Evolutionary conservation across 371 early-diverging fungal species (phyloP), one percentile per base, ranked within the genome.

Genomic region (Mortierella sp.): DNA sequence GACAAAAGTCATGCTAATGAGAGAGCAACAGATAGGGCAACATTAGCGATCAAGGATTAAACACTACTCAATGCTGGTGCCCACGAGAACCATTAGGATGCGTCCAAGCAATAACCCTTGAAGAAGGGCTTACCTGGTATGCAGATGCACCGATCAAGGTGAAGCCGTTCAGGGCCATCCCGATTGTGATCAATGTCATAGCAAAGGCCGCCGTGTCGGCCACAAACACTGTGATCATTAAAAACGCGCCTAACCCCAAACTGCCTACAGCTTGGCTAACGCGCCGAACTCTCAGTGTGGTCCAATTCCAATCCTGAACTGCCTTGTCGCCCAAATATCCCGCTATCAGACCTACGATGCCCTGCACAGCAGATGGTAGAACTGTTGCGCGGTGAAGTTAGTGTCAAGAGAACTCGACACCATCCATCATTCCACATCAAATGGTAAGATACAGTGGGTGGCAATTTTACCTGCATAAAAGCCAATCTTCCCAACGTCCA

Each of bases 401-500:
- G 34, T 34, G n/a, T n/a, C n/a, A n/a, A n/a, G n/a, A n/a, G n/a
- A n/a, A n/a, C n/a, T n/a, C n/a, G n/a, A n/a, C n/a, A n/a, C n/a
- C n/a, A n/a, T n/a, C n/a, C n/a, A n/a, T n/a, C n/a, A n/a, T n/a
- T n/a, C n/a, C n/a, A n/a, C n/a, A n/a, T n/a, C n/a, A n/a, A n/a
- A n/a, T n/a, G n/a, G n/a, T n/a, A n/a, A n/a, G n/a, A n/a, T n/a
- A n/a, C n/a, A n/a, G n/a, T n/a, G n/a, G n/a, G n/a, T n/a, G n/a
- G n/a, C n/a, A n/a, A n/a, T n/a, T n/a, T 51, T 71, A 80, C 80
- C 80, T 24, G 80, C 45, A 45, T 49, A 78, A 30, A 65, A 80
- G 2, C 80, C 80, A 48, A 80, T 69, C 49, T 72, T 68, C 43
- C 78, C 72, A 2, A 78, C 61, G 28, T 80, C 80, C n/a, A 72